These are phyloP conservation scores for Clonostachys rhizophaga DNA, from an alignment of 2,329 filamentous ascomycete genomes.

Conservation along the genomic window DNA sequence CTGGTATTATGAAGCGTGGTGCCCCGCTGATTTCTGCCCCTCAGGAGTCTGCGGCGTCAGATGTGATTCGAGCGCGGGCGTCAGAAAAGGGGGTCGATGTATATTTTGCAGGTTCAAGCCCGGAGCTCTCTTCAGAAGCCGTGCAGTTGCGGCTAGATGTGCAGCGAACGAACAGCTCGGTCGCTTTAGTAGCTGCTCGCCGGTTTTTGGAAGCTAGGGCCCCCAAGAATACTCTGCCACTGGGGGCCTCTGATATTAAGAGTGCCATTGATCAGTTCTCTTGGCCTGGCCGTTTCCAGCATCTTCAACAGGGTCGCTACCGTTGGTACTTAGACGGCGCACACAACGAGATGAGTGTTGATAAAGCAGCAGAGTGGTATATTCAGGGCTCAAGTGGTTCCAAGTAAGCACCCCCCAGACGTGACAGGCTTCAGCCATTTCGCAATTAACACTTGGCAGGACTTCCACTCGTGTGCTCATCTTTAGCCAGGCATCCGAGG, in stretches of 20 bases:
- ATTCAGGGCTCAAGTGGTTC: slow-evolving; percentile 22
- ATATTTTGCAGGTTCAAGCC: slow-evolving; percentile 38
- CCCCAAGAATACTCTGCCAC: slow-evolving; percentile 69
- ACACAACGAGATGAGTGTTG: slow-evolving; percentile 86
- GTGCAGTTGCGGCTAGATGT: slow-evolving; percentile 48
- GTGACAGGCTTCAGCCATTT: neutral
- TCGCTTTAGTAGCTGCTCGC: slow-evolving; percentile 45
- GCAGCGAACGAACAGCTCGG: slow-evolving; percentile 55
- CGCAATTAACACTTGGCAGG: slow-evolving; percentile 18
- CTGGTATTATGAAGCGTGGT: slow-evolving; percentile 62
- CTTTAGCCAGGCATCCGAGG: slow-evolving; percentile 78
- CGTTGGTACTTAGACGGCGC: slow-evolving; percentile 93
- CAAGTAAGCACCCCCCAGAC: neutral
- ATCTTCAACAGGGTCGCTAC: slow-evolving; percentile 28
- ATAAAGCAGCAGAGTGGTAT: slow-evolving; percentile 81
- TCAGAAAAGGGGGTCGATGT: slow-evolving; percentile 44
- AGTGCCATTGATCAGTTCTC: slow-evolving; percentile 1
- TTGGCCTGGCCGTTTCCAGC: too few species aligned
- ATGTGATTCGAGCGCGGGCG: slow-evolving; percentile 45
- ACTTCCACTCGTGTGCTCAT: slow-evolving; percentile 53
- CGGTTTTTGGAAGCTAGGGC: slow-evolving; percentile 61
- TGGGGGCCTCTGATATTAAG: slow-evolving; percentile 71
- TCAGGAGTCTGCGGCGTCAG: slow-evolving; percentile 38
- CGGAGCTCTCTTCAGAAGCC: slow-evolving; percentile 28
- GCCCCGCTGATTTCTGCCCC: slow-evolving; percentile 38